A percentile compares a stretch with the other conserved stretches of the same genome.
Conservation (phyloP, 1,284 basidiomycete genomes). For the Melampsora americana region DNA sequence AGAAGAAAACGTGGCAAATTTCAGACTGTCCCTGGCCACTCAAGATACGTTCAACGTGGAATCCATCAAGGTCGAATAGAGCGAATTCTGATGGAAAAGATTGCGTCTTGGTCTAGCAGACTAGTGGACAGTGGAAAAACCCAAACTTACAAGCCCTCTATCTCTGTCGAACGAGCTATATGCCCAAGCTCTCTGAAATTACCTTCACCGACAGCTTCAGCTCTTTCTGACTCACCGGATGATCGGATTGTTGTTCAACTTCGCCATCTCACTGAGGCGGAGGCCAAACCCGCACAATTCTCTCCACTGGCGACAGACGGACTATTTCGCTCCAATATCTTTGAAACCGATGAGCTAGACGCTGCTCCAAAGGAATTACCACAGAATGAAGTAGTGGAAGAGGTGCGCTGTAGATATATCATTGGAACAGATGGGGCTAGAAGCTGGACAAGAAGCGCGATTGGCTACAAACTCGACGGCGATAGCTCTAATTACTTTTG, state of each 20-base stretch:
- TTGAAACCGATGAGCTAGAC: background rate
- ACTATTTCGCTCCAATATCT: background rate
- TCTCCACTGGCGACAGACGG: background rate
- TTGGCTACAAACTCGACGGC: conserved; percentile 1
- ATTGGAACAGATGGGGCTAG: conserved; percentile 6
- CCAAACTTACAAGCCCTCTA: background rate
- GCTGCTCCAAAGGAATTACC: background rate
- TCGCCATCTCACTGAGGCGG: background rate
- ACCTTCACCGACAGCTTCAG: conserved; percentile 2
- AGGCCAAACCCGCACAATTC: conserved; percentile 2
- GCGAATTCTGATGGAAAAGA: conserved; percentile 1
- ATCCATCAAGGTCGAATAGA: conserved; percentile 10
- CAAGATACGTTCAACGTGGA: background rate
- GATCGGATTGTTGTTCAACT: conserved; percentile 11
- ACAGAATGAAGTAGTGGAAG: background rate
- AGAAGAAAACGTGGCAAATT: background rate
- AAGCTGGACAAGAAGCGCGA: conserved; percentile 4
- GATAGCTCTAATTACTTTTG: conserved; percentile 12
- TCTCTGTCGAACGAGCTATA: background rate
- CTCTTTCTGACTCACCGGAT: background rate
- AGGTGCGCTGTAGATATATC: background rate
- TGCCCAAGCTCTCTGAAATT: background rate
- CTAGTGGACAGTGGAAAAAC: background rate
- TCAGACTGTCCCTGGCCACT: background rate
- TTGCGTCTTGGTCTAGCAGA: conserved; percentile 7